Conservation (phyloP, 2,329 filamentous ascomycete species). For the Colletotrichum australisinense region DNA sequence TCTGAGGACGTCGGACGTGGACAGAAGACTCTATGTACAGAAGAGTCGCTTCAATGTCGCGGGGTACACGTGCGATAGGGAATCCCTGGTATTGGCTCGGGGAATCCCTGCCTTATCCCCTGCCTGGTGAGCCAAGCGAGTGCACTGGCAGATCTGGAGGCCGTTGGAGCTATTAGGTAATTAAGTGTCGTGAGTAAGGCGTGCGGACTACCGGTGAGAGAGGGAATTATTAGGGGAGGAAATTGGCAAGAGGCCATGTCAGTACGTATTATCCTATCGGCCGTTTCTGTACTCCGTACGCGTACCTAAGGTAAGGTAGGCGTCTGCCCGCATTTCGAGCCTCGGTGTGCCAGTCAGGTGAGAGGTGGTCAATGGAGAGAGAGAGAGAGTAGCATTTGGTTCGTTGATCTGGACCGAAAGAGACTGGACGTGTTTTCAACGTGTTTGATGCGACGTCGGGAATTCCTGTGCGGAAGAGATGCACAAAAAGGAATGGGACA, state of each 20-base stretch:
- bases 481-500: not conserved
- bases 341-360: not conserved
- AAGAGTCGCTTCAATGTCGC: slow-evolving; percentile 3
- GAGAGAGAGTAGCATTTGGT: not conserved
- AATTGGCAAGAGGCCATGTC: not conserved
- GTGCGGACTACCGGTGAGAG: not conserved
- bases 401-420: not conserved
- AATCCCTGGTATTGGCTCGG: slow-evolving; percentile 21
- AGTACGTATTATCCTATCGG: not conserved
- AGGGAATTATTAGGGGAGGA: not conserved
- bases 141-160: slow-evolving; percentile 19
- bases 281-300: not conserved
- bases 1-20: too few relatives aligned
- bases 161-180: not conserved
- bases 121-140: slow-evolving; percentile 16
- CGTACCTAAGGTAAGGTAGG: too few relatives aligned
- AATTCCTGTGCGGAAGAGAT: not conserved
- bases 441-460: slow-evolving; percentile 17
- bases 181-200: not conserved
- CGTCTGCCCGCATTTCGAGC: not conserved
- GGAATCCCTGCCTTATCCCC: not conserved
- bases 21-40: not conserved
- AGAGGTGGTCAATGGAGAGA: not conserved
- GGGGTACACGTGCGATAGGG: slow-evolving; percentile 15
- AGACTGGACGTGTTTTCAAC: slow-evolving; percentile 19